Evolutionary conservation across 2,329 filamentous ascomycete genomes (phyloP).

Genomic region (Neopestalotiopsis clavispora): DNA sequence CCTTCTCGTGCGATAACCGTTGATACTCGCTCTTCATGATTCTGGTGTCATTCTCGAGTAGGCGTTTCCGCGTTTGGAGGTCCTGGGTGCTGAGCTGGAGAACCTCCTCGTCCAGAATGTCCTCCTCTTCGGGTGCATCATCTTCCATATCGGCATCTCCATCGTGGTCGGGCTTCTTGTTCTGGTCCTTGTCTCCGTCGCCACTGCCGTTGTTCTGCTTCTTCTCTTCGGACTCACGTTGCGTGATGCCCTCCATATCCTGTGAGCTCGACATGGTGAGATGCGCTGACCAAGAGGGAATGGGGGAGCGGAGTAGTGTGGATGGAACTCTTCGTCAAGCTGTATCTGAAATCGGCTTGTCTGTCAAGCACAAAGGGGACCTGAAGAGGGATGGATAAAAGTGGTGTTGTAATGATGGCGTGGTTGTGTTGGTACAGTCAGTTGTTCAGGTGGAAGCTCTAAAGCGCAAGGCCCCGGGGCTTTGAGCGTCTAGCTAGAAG

Average conservation of each 20-base stretch:
- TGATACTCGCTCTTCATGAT: conserved; percentile 99
- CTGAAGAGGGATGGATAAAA: background rate
- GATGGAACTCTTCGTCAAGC: background rate
- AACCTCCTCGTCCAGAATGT: conserved; percentile 91
- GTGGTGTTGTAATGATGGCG: background rate
- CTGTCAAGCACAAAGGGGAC: background rate
- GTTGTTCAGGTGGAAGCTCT: conserved; percentile 28
- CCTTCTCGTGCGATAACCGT: conserved; percentile 92
- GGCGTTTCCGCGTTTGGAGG: conserved; percentile 85
- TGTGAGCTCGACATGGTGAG: conserved; percentile 37
- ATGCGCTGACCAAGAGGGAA: conserved; percentile 9
- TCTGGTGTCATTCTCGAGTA: conserved; percentile 95
- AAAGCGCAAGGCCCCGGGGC: conserved; percentile 21
- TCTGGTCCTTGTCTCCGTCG: conserved; percentile 57
- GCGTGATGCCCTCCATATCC: conserved; percentile 30
- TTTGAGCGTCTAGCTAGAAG: conserved; percentile 13
- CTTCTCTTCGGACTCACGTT: conserved; percentile 48
- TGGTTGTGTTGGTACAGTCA: conserved; percentile 3
- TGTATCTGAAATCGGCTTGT: background rate
- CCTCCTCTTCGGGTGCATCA: conserved; percentile 73
- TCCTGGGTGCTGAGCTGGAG: conserved; percentile 92
- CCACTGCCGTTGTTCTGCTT: conserved; percentile 58
- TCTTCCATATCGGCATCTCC: conserved; percentile 93
- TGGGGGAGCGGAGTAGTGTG: conserved; percentile 15
- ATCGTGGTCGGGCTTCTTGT: conserved; percentile 59